phyloP scores from a whole-genome alignment of 768 basidiomycete genomes.

The Holtermanniella nyarrowii region DNA sequence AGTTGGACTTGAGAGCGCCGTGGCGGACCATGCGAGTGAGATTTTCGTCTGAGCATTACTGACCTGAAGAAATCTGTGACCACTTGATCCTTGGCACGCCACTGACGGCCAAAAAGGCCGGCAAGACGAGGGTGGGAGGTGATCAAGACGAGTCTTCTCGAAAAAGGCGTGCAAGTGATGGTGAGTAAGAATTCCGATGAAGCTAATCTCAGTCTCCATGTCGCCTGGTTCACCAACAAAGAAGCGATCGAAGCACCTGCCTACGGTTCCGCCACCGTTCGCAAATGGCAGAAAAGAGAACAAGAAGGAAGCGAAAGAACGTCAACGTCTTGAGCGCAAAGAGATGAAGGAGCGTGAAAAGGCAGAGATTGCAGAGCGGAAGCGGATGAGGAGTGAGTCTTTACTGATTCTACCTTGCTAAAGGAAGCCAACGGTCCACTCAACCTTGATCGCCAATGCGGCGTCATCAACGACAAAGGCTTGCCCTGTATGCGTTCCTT shows the following conservation, averaged over 20 bases:
- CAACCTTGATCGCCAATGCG: slow-evolving; percentile 84
- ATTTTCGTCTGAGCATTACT: slow-evolving; percentile 12
- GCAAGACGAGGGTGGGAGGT: slow-evolving; percentile 51
- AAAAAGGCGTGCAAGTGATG: slow-evolving; percentile 26
- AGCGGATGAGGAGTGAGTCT: slow-evolving; percentile 56
- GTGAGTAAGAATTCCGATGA: slow-evolving; percentile 9
- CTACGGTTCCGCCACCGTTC: slow-evolving; percentile 50
- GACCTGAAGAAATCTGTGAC: slow-evolving; percentile 19
- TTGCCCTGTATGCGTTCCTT: slow-evolving; percentile 87
- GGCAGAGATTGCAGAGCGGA: slow-evolving; percentile 37
- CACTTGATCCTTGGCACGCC: slow-evolving; percentile 28
- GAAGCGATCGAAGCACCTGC: slow-evolving; percentile 6
- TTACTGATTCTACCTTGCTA: background rate
- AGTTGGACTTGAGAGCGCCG: slow-evolving; percentile 63
- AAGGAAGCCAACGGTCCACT: slow-evolving; percentile 50
- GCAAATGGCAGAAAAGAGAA: slow-evolving; percentile 46
- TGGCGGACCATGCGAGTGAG: slow-evolving; percentile 66
- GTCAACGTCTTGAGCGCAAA: slow-evolving; percentile 53
- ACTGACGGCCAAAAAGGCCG: slow-evolving; percentile 29
- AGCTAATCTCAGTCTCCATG: slow-evolving; percentile 1
- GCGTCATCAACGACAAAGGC: slow-evolving; percentile 92
- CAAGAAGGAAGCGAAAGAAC: slow-evolving; percentile 67
- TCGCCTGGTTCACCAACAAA: slow-evolving; percentile 11
- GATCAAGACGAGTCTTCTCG: slow-evolving; percentile 43
- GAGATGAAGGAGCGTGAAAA: slow-evolving; percentile 66